These are phyloP conservation scores for Amanita thiersii DNA, from an alignment of 768 basidiomycete genomes.

Conservation along the genomic window DNA sequence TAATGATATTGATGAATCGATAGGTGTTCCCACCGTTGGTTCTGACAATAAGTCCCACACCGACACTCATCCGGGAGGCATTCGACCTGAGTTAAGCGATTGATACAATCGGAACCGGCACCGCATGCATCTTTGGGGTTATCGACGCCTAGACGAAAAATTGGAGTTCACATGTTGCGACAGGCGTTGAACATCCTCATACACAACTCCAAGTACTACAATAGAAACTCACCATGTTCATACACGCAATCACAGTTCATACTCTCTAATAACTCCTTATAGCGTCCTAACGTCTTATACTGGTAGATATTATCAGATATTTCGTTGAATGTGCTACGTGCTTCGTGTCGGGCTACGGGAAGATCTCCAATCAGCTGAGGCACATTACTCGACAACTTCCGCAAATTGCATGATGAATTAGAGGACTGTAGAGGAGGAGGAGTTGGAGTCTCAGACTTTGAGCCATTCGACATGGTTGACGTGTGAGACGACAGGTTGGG, in stretches of 20 bases:
- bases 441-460: slow-evolving; percentile 30
- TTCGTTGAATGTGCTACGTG: slow-evolving; percentile 63
- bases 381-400: slow-evolving; percentile 27
- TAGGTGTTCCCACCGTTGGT: slow-evolving; percentile 68
- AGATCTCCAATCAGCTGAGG: slow-evolving; percentile 77
- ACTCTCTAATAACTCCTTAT: slow-evolving; percentile 83
- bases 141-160: slow-evolving; percentile 43
- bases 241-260: slow-evolving; percentile 93
- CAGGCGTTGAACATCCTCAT: slow-evolving; percentile 3
- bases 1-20: slow-evolving; percentile 6
- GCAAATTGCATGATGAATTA: slow-evolving; percentile 16
- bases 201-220: slow-evolving; percentile 10
- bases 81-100: slow-evolving; percentile 94
- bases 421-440: slow-evolving; percentile 25
- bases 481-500: slow-evolving; percentile 27
- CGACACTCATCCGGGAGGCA: slow-evolving; percentile 89
- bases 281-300: slow-evolving; percentile 78
- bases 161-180: slow-evolving; percentile 5
- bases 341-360: slow-evolving; percentile 67
- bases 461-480: slow-evolving; percentile 21
- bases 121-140: slow-evolving; percentile 70
- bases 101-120: slow-evolving; percentile 88
- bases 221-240: slow-evolving; percentile 62
- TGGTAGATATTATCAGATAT: slow-evolving; percentile 81
- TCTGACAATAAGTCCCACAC: slow-evolving; percentile 74